Evolutionary conservation across 805 yeast genomes (phyloP).

Genomic region (Lipomyces anomalus): DNA sequence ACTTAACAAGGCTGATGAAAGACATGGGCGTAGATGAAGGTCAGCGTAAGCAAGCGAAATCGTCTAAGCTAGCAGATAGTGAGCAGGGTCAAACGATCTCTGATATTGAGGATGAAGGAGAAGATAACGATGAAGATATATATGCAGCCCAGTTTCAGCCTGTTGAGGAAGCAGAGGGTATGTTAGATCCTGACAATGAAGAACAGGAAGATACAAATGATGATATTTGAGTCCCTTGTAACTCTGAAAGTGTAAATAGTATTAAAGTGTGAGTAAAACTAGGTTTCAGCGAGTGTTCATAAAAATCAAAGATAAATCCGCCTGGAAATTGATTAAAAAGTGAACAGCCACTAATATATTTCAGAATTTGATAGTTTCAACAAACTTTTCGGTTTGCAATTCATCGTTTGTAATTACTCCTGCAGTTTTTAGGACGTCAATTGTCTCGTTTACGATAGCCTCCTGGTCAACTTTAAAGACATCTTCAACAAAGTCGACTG

Average conservation of each 20-base stretch:
- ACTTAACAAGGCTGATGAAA: conserved; percentile 68
- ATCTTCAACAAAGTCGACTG: conserved; percentile 57
- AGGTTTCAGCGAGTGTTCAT: no score
- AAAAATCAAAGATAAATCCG: no score
- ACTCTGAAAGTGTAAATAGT: no score
- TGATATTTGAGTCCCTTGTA: neutral
- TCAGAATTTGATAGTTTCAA: neutral
- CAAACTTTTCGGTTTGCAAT: neutral
- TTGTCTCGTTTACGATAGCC: conserved; percentile 50
- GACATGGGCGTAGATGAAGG: conserved; percentile 67
- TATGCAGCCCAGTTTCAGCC: conserved; percentile 16
- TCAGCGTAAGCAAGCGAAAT: conserved; percentile 43
- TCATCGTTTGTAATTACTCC: conserved; percentile 41
- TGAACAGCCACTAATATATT: no score
- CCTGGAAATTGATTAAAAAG: no score
- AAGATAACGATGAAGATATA: conserved; percentile 43
- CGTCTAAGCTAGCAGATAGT: conserved; percentile 46
- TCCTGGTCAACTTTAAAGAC: conserved; percentile 46
- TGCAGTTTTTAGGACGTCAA: conserved; percentile 53
- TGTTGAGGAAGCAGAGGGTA: conserved; percentile 37
- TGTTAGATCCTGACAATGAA: conserved; percentile 31
- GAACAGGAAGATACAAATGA: conserved; percentile 4
- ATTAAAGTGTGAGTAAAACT: no score
- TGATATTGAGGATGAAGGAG: conserved; percentile 54
- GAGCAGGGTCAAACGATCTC: conserved; percentile 49